phyloP scores from a whole-genome alignment of 768 basidiomycete species.

The Albatrellus ellisii region DNA sequence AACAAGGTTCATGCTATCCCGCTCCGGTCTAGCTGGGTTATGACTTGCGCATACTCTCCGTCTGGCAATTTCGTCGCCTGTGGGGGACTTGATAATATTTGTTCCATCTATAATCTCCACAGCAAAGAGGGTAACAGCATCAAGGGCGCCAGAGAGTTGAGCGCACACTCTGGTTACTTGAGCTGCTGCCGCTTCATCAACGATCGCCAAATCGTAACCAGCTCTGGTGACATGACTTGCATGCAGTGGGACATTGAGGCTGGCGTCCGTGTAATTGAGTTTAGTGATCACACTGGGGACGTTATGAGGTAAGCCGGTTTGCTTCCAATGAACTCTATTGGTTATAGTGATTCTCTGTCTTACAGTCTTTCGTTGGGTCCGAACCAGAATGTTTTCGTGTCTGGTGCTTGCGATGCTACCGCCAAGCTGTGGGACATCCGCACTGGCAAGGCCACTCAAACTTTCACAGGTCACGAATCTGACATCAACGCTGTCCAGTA shows the following conservation, averaged over 20 bases:
- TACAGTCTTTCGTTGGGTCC: conserved; percentile 85
- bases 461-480: conserved; percentile 96
- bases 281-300: conserved; percentile 98
- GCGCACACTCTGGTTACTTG: conserved; percentile 96
- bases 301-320: conserved; percentile 80
- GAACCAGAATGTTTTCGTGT: conserved; percentile 93
- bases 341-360: conserved; percentile 7
- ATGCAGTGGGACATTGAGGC: conserved; percentile 99
- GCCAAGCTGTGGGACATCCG: conserved; percentile 99
- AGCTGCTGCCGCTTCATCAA: conserved; percentile 98
- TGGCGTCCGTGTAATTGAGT: conserved; percentile 94
- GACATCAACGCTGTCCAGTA: conserved; percentile 99
- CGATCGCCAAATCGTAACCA: conserved; percentile 96
- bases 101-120: conserved; percentile 93
- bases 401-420: conserved; percentile 96
- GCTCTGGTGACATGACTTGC: conserved; percentile 98
- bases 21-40: conserved; percentile 96
- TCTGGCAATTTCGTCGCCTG: conserved; percentile 97
- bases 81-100: conserved; percentile 98
- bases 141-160: conserved; percentile 88
- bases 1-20: conserved; percentile 99
- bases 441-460: conserved; percentile 94
- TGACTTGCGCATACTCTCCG: conserved; percentile 98
- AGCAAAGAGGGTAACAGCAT: conserved; percentile 63
- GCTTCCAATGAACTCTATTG: neutral